Conservation (phyloP, 352 stramenopile genomes). For the Globisporangium iwayamae region DNA sequence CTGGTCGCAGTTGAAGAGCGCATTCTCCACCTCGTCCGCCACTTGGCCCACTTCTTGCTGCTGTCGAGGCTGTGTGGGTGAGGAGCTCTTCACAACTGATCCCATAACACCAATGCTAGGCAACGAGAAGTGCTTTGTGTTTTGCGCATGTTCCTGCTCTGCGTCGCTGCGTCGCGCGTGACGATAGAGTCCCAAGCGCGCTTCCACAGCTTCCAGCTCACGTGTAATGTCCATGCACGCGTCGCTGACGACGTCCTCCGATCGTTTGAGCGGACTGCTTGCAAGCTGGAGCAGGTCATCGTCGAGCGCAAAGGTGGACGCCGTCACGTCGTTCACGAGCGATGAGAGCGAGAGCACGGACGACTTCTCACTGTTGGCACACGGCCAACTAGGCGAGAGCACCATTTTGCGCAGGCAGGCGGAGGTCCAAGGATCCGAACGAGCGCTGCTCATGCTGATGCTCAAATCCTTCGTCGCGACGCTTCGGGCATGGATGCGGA, state of each 20-base stretch:
- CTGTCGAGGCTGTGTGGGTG: slow-evolving; percentile 14
- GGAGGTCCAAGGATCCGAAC: not conserved
- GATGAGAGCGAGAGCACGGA: slow-evolving; percentile 21
- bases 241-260: slow-evolving; percentile 19
- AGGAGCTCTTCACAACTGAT: not conserved
- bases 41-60: slow-evolving; percentile 39
- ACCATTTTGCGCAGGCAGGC: not conserved
- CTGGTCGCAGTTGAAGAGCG: slow-evolving; percentile 46
- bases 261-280: slow-evolving; percentile 3
- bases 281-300: not conserved
- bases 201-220: slow-evolving; percentile 37
- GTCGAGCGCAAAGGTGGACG: not conserved
- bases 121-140: not conserved
- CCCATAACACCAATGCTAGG: not conserved
- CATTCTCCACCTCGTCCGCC: slow-evolving; percentile 49
- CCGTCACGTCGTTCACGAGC: slow-evolving; percentile 13
- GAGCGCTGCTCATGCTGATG: not conserved
- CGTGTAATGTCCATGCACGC: slow-evolving; percentile 41
- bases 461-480: not conserved
- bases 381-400: not conserved
- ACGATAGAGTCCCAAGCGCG: slow-evolving; percentile 29
- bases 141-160: not conserved
- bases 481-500: not conserved
- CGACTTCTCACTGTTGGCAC: not conserved
- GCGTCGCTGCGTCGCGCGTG: not conserved